Conservation (phyloP, 2,329 filamentous ascomycete genomes). For the Hypoxylon sp. region DNA sequence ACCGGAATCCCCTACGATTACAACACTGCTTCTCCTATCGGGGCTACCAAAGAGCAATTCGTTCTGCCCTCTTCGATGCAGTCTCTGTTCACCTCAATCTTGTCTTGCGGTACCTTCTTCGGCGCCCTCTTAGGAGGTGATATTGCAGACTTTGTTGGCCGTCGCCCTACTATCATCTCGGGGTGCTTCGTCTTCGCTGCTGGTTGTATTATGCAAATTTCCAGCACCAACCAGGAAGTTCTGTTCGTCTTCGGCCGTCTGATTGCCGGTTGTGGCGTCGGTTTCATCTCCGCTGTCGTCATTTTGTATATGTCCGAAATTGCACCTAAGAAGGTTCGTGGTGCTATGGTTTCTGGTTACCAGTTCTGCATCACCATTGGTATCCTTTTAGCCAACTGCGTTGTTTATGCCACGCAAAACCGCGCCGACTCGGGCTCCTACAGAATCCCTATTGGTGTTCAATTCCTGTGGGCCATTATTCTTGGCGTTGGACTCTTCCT, state of each 20-base stretch:
- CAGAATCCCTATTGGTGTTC: conserved; percentile 78
- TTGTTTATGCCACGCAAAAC: conserved; percentile 74
- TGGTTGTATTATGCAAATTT: conserved; percentile 71
- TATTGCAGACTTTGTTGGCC: conserved; percentile 73
- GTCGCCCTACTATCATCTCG: conserved; percentile 68
- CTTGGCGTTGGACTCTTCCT: conserved; percentile 56
- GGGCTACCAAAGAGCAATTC: conserved; percentile 51
- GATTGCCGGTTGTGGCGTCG: conserved; percentile 74
- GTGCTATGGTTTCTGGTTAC: conserved; percentile 79
- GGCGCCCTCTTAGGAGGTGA: conserved; percentile 75
- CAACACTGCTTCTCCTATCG: conserved; percentile 46
- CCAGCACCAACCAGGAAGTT: conserved; percentile 63
- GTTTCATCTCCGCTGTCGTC: conserved; percentile 76
- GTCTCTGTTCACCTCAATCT: conserved; percentile 75
- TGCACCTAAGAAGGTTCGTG: conserved; percentile 73
- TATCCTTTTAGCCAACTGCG: conserved; percentile 76
- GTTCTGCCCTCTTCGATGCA: conserved; percentile 62
- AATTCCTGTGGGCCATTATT: conserved; percentile 67
- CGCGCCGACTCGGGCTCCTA: conserved; percentile 72
- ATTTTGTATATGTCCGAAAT: conserved; percentile 78
- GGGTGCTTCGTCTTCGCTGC: conserved; percentile 72
- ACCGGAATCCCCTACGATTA: conserved; percentile 55
- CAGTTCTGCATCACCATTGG: conserved; percentile 84
- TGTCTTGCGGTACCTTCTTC: conserved; percentile 75
- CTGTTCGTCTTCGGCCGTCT: conserved; percentile 74